Percentiles rank a stretch among this genome's conserved stretches.
Conservation (phyloP, 192 early-diverging fungal species). For the Geranomyces variabilis region DNA sequence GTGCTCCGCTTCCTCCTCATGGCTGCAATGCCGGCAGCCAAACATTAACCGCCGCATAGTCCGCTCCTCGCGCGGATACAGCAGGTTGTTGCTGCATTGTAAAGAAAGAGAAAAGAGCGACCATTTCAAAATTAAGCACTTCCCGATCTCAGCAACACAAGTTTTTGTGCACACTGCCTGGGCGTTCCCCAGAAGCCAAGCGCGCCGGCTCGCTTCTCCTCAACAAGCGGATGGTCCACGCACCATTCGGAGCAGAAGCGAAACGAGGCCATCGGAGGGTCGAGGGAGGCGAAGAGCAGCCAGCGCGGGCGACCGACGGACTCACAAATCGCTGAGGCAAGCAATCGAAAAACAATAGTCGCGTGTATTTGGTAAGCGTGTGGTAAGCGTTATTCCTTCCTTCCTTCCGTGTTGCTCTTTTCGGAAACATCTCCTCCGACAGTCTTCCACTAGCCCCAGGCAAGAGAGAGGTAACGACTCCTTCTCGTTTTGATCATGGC, state of each 20-base stretch:
- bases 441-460: too few relatives aligned
- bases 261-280: conserved; percentile 27
- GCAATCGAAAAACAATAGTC: too few relatives aligned
- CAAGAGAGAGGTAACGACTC: too few relatives aligned
- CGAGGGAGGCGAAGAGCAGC: too few relatives aligned
- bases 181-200: background rate
- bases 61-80: conserved; percentile 61
- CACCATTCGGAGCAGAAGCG: conserved; percentile 41
- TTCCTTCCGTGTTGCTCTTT: too few relatives aligned
- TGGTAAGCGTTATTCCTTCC: too few relatives aligned
- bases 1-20: conserved; percentile 44
- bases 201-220: background rate
- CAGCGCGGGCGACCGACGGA: too few relatives aligned
- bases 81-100: conserved; percentile 44
- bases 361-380: too few relatives aligned
- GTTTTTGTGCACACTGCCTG: background rate
- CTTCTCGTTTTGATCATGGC: too few relatives aligned
- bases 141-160: background rate
- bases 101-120: background rate
- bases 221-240: background rate
- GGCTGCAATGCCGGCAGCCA: conserved; percentile 58
- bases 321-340: too few relatives aligned
- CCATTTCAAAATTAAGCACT: background rate
- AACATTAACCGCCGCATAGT: conserved; percentile 41
- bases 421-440: too few relatives aligned